Base-by-base conservation (phyloP, 1,284 basidiomycete genomes). In the Sporisorium scitamineum region DNA sequence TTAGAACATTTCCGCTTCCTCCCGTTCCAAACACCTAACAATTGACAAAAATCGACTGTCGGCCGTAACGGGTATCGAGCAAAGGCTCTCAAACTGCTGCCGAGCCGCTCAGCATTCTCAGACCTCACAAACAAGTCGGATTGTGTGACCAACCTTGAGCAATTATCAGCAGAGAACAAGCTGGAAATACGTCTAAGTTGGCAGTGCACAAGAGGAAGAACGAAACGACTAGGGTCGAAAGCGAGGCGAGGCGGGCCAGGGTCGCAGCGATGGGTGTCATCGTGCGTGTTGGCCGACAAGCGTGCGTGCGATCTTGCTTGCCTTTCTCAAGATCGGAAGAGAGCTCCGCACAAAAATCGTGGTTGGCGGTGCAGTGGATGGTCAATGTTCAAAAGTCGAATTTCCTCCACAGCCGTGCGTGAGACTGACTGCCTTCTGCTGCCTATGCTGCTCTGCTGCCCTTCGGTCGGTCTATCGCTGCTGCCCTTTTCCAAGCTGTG, bases 281-380 rank as follows among this genome's bases (percentile, higher is more conserved):
- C 45, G 56, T 58, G 56, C 56, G 45, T 58, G 37, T 50, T 42
- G 45, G 13, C 47, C 37, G 56, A 39, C 18, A 8, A 14, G 41
- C 8, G 27, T 48, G 27, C 1, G 14, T 48, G 27, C 5, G n/a
- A 18, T 39, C 37, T 39, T 39, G 37, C 16, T 39, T 8, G 39
- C 4, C 37, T 39, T n/a, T 29, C 47, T 48, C 29, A 29, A 50
- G 48, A 50, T 50, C 48, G 48, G 48, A 50, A 50, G 27, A 31
- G 18, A 31, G 48, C 48, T 50, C 47, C 47, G 47, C 45, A 42
- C n/a, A 20, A 42, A 42, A 42, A 42, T 37, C 6, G 41, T 20
- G 11, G 5, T 18, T n/a, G 39, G 41, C 41, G 3, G 41, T 20
- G 45, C 47, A 26, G 29, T 27, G 48, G 27, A 50, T 29, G 48